These are phyloP conservation scores for Plectosphaerella plurivora DNA, from an alignment of 2,329 filamentous ascomycete genomes.

Conservation along the genomic window DNA sequence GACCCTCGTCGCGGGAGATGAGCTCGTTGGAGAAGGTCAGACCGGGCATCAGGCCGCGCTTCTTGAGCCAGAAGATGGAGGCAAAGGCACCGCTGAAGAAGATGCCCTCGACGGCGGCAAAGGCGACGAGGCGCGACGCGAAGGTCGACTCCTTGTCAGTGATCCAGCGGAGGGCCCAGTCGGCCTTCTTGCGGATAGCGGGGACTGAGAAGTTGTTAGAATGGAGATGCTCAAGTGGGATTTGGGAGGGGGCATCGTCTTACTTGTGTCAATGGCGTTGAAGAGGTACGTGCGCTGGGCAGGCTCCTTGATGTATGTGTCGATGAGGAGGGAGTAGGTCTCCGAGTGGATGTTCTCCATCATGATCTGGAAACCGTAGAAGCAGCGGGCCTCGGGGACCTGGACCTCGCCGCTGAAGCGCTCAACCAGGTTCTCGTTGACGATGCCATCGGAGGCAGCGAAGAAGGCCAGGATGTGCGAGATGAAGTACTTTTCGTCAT, in stretches of 20 bases:
- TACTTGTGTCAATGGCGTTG: slow-evolving; percentile 97
- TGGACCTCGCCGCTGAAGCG: slow-evolving; percentile 97
- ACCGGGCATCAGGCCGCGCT: slow-evolving; percentile 97
- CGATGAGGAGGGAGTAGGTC: slow-evolving; percentile 97
- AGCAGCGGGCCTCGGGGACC: slow-evolving; percentile 96
- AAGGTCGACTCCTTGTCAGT: slow-evolving; percentile 90
- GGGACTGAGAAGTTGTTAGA: slow-evolving; percentile 57
- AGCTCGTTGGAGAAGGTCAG: slow-evolving; percentile 99
- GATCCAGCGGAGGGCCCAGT: slow-evolving; percentile 97
- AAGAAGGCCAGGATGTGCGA: slow-evolving; percentile 99
- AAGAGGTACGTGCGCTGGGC: slow-evolving; percentile 92
- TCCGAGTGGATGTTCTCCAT: slow-evolving; percentile 99
- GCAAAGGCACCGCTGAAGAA: slow-evolving; percentile 99
- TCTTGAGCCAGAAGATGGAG: slow-evolving; percentile 99
- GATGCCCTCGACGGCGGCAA: slow-evolving; percentile 97
- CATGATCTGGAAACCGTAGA: slow-evolving; percentile 99
- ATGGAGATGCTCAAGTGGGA: neutral
- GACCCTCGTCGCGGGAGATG: slow-evolving; percentile 98
- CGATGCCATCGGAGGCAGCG: slow-evolving; percentile 95
- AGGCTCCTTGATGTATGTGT: slow-evolving; percentile 98
- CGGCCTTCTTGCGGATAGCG: slow-evolving; percentile 96
- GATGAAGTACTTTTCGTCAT: slow-evolving; percentile 97
- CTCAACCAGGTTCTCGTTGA: slow-evolving; percentile 99
- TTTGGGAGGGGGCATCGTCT: slow-evolving; percentile 19
- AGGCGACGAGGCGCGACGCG: slow-evolving; percentile 90